phyloP scores from a whole-genome alignment of 331 rosid genomes.

The Arachis monticola region DNA sequence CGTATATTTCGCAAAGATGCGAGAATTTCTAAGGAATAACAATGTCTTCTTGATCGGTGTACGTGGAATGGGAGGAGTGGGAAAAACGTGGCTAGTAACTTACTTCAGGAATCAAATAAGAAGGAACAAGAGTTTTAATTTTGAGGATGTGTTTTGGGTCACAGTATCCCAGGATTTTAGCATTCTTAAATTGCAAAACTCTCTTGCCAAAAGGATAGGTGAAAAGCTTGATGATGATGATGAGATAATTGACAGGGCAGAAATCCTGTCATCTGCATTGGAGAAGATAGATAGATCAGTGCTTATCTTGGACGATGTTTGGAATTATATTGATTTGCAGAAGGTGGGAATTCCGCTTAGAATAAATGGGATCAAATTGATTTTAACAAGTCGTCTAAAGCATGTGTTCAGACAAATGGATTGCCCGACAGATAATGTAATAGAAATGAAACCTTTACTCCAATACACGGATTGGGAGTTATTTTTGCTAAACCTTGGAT shows the following conservation, averaged over 20 bases:
- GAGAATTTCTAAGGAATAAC: background rate
- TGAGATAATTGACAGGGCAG: slow-evolving; percentile 13
- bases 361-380: slow-evolving; percentile 20
- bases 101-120: background rate
- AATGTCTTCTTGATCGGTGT: background rate
- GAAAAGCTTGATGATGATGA: slow-evolving; percentile 24
- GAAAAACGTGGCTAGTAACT: background rate
- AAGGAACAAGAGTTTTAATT: background rate
- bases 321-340: slow-evolving; percentile 19
- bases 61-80: background rate
- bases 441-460: slow-evolving; percentile 20
- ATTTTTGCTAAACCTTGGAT: slow-evolving; percentile 22
- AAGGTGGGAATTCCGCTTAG: slow-evolving; percentile 22
- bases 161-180: slow-evolving; percentile 19
- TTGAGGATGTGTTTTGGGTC: slow-evolving; percentile 3
- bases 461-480: slow-evolving; percentile 5
- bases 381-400: slow-evolving; percentile 28
- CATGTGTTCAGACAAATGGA: slow-evolving; percentile 11
- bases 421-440: background rate
- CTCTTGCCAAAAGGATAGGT: slow-evolving; percentile 13
- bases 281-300: background rate
- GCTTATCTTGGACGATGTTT: slow-evolving; percentile 38
- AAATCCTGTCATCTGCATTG: slow-evolving; percentile 20
- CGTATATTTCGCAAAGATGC: background rate
- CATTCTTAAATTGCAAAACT: slow-evolving; percentile 30